Evolutionary conservation across 2,329 filamentous ascomycete genomes (phyloP), one percentile per base, ranked within the genome.

Genomic region (Penicillium sp.): DNA sequence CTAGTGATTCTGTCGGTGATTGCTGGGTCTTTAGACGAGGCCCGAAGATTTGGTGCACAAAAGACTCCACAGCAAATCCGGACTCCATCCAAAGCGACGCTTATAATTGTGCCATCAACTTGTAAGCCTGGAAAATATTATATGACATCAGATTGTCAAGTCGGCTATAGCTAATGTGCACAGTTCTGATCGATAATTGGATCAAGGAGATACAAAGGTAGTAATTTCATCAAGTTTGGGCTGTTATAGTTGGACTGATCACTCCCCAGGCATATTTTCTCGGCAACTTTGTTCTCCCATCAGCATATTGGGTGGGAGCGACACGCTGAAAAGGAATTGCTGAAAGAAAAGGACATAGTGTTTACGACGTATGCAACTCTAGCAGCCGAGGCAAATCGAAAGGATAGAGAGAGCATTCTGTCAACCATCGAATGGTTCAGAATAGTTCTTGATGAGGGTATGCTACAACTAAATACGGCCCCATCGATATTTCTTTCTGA

Each of bases 41-140:
- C 51, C 31, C 43, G 43, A 23, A 27, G 37, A 14, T 54, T 54
- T 21, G 51, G 33, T 14, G 21, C n/a, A 29, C 21, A 21, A 73
- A 16, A 81, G 79, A 0, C 62, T 79, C 0, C 67, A 73, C 29
- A n/a, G 23, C 44, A 0, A 50, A 67, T 3, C 79, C 75, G 1
- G 65, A 64, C 11, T 23, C 63, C 9, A 54, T 65, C 4, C 44
- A 51, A 1, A 59, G 80, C 19, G 60, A 64, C 9, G 51, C 75
- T 23, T 67, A 68, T 1, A 77, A 81, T 54, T 69, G 82, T 8
- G 74, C 82, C 25, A 59, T 82, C 2, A 80, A 81, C 3, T 83
- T 80, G 0, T 83, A 82, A 57, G 51, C 19, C 6, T 4, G 35
- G 35, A 39, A 8, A 19, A 11, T 19, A 4, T 16, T 1, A 33